Evolutionary conservation across 306 rosid species (phyloP).

Genomic region (Adenanthera pavonina): DNA sequence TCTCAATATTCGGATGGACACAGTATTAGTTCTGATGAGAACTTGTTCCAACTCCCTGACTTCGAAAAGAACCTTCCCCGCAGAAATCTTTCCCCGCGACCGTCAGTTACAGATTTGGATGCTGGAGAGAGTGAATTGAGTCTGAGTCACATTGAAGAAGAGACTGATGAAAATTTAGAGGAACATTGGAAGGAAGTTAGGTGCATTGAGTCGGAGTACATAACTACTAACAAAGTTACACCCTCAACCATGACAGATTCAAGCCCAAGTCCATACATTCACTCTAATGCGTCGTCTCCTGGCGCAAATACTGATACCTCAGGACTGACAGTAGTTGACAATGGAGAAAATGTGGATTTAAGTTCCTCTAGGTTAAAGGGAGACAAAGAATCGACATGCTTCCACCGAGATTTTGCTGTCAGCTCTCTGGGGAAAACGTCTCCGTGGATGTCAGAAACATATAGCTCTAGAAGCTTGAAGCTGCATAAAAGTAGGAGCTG

Average conservation of each 20-base stretch:
- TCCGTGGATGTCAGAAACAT: slow-evolving; percentile 48
- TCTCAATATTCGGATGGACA: slow-evolving; percentile 79
- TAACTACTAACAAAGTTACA: slow-evolving; percentile 42
- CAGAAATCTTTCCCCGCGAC: slow-evolving; percentile 51
- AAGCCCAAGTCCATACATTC: slow-evolving; percentile 49
- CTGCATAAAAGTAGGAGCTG: slow-evolving; percentile 80
- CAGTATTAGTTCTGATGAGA: slow-evolving; percentile 73
- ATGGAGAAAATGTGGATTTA: slow-evolving; percentile 45
- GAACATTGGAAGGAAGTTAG: slow-evolving; percentile 79
- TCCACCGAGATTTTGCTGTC: slow-evolving; percentile 47
- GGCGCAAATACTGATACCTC: slow-evolving; percentile 48
- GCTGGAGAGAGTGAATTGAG: slow-evolving; percentile 44
- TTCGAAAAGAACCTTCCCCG: slow-evolving; percentile 59
- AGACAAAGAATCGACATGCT: slow-evolving; percentile 43
- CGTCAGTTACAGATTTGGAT: slow-evolving; percentile 45
- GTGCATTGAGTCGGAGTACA: slow-evolving; percentile 74
- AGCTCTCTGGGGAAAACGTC: slow-evolving; percentile 55
- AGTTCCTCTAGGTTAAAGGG: slow-evolving; percentile 50
- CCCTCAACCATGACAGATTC: slow-evolving; percentile 49
- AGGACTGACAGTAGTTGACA: slow-evolving; percentile 49
- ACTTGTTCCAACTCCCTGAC: slow-evolving; percentile 66
- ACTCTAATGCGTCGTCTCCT: slow-evolving; percentile 63
- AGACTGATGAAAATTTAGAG: slow-evolving; percentile 52
- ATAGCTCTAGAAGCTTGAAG: slow-evolving; percentile 47
- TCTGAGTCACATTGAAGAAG: slow-evolving; percentile 57